These are phyloP conservation scores for Pseudovirgaria hyperparasitica DNA, from an alignment of 2,329 filamentous ascomycete genomes.

Conservation along the genomic window DNA sequence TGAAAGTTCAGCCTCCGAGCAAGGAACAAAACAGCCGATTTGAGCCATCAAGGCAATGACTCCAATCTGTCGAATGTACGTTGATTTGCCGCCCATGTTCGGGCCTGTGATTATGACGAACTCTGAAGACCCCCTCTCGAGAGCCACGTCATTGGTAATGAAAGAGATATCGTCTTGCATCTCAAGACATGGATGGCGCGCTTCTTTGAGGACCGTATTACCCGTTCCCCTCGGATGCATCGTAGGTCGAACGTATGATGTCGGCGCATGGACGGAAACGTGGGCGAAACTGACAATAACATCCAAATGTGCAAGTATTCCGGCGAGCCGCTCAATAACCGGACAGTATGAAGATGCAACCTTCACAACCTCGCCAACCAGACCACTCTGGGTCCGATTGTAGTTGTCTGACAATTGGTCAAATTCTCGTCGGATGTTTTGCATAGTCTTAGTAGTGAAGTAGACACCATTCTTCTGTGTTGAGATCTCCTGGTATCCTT, in stretches of 20 bases:
- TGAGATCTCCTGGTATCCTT: slow-evolving; percentile 82
- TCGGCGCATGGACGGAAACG: slow-evolving; percentile 83
- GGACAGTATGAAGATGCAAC: slow-evolving; percentile 93
- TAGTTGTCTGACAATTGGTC: slow-evolving; percentile 92
- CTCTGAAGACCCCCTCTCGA: slow-evolving; percentile 65
- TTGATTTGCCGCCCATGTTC: slow-evolving; percentile 99
- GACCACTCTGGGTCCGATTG: slow-evolving; percentile 80
- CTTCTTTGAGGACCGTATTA: slow-evolving; percentile 80
- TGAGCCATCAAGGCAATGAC: slow-evolving; percentile 97
- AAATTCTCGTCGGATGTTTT: slow-evolving; percentile 73
- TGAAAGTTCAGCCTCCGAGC: slow-evolving; percentile 75
- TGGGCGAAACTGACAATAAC: slow-evolving; percentile 92
- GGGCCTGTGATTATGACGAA: slow-evolving; percentile 96
- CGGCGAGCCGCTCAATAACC: slow-evolving; percentile 78
- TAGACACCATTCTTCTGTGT: slow-evolving; percentile 99
- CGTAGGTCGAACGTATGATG: slow-evolving; percentile 78
- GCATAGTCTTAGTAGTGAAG: slow-evolving; percentile 79
- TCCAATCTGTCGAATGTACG: slow-evolving; percentile 93
- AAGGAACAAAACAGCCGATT: slow-evolving; percentile 91
- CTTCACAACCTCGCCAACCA: slow-evolving; percentile 83
- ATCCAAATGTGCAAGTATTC: slow-evolving; percentile 81
- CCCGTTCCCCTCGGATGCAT: slow-evolving; percentile 83
- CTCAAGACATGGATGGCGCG: slow-evolving; percentile 93
- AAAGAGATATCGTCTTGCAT: slow-evolving; percentile 98
- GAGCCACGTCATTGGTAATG: slow-evolving; percentile 90